Percentiles rank a stretch among this genome's conserved stretches.
Evolutionary conservation across 495 filamentous ascomycete genomes (phyloP).

Genomic region (Aspergillus nanangensis): DNA sequence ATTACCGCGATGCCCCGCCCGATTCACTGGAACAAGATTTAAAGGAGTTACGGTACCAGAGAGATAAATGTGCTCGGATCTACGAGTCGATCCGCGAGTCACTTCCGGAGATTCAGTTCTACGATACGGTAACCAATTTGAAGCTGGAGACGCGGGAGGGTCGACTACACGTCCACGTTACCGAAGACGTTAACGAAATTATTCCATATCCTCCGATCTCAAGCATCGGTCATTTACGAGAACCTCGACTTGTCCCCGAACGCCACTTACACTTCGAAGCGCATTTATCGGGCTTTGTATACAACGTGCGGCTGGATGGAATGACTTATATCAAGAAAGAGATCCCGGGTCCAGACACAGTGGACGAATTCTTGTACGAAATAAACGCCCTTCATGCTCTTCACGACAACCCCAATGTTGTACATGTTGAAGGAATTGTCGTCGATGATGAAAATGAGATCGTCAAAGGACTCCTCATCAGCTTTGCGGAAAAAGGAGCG

Average conservation of each 20-base stretch:
- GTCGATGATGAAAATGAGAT: constrained; percentile 70
- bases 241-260: constrained; percentile 60
- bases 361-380: constrained; percentile 97
- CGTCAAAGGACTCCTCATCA: constrained; percentile 89
- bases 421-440: constrained; percentile 83
- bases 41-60: constrained; percentile 71
- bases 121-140: constrained; percentile 91
- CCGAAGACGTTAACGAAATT: constrained; percentile 96
- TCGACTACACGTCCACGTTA: constrained; percentile 91
- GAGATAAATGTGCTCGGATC: constrained; percentile 91
- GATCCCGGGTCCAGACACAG: constrained; percentile 91
- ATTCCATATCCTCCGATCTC: constrained; percentile 78
- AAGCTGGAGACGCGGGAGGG: constrained; percentile 90
- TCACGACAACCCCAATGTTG: constrained; percentile 69
- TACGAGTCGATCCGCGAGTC: constrained; percentile 96
- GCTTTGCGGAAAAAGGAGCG: constrained; percentile 81
- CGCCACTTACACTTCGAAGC: constrained; percentile 77
- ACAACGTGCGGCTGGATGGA: constrained; percentile 74
- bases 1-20: constrained; percentile 77
- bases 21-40: constrained; percentile 86
- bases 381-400: constrained; percentile 88
- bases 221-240: constrained; percentile 70
- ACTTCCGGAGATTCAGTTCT: constrained; percentile 87
- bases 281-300: constrained; percentile 95
- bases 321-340: constrained; percentile 90